These are phyloP conservation scores for Ceratocystis albifundus DNA, from an alignment of 2,329 filamentous ascomycete genomes.

Conservation along the genomic window DNA sequence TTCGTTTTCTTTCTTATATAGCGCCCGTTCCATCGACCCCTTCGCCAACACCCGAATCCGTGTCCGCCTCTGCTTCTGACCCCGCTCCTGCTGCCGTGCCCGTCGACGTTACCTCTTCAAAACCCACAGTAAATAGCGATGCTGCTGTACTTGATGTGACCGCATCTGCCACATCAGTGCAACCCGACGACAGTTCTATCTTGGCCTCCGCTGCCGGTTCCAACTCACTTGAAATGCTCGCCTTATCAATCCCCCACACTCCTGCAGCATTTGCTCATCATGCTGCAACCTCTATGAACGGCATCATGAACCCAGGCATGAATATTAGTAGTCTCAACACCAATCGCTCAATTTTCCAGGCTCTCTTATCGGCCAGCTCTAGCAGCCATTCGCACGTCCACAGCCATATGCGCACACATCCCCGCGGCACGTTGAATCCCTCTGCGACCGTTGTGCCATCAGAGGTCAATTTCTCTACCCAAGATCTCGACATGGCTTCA, in stretches of 20 bases:
- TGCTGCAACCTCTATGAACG: conserved; percentile 13
- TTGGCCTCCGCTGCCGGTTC: conserved; percentile 4
- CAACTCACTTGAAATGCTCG: conserved; percentile 11
- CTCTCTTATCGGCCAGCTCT: conserved; percentile 13
- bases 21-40: not conserved
- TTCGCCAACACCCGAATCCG: not conserved
- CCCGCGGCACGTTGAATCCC: conserved; percentile 7
- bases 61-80: not conserved
- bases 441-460: conserved; percentile 20
- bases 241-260: conserved; percentile 20
- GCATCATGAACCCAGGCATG: not conserved
- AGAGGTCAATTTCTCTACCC: conserved; percentile 15
- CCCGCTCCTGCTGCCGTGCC: not conserved
- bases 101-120: not conserved
- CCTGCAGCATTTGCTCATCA: conserved; percentile 21
- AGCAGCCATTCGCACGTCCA: not conserved
- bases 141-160: conserved; percentile 9
- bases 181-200: not conserved
- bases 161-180: conserved; percentile 8
- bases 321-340: not conserved
- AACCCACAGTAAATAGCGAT: not conserved
- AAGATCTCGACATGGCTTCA: conserved; percentile 6
- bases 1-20: not conserved
- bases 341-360: conserved; percentile 15
- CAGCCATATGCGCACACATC: conserved; percentile 15